These are phyloP conservation scores for Podospora didyma DNA, from an alignment of 495 filamentous ascomycete genomes.

Conservation along the genomic window DNA sequence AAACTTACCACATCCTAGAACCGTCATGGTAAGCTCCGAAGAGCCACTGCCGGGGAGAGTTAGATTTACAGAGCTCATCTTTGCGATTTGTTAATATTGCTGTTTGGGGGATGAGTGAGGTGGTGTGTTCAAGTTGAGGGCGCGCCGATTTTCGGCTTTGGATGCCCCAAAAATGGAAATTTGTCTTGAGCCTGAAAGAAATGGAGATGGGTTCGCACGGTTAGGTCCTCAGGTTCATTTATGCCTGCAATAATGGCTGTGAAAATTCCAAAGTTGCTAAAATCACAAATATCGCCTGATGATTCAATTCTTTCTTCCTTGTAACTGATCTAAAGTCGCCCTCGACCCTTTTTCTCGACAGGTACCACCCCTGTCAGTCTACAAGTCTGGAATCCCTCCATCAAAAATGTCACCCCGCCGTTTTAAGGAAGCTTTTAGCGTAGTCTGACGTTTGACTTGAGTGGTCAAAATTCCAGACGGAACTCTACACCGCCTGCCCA, in stretches of 20 bases:
- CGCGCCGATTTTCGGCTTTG: background rate
- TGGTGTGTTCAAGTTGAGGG: background rate
- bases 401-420: too few species aligned
- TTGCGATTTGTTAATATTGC: background rate
- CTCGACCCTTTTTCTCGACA: background rate
- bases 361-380: background rate
- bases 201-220: background rate
- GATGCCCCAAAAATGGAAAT: background rate
- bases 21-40: conserved; percentile 59
- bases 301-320: too few species aligned
- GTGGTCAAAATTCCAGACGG: conserved; percentile 5
- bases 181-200: background rate
- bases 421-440: too few species aligned
- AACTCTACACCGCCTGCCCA: conserved; percentile 10
- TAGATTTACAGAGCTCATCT: background rate
- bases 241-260: too few species aligned
- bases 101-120: background rate
- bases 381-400: background rate
- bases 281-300: background rate
- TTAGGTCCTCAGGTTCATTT: too few species aligned
- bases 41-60: conserved; percentile 22
- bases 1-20: conserved; percentile 67
- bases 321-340: background rate
- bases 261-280: too few species aligned
- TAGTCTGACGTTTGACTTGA: background rate